phyloP scores from a whole-genome alignment of 192 early-diverging fungal genomes.

The Mortierella antarctica region DNA sequence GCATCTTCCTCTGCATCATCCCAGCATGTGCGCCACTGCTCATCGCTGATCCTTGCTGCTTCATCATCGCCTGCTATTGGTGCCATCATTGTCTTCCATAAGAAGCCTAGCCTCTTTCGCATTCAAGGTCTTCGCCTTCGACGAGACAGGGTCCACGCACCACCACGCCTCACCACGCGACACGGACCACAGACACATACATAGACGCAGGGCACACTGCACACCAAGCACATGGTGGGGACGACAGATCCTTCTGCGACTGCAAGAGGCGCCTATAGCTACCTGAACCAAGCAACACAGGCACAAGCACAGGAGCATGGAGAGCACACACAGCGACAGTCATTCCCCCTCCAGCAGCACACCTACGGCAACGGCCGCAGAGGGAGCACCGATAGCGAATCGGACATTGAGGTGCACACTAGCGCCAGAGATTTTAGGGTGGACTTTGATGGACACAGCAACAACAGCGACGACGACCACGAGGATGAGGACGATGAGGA shows the following conservation, averaged over 20 bases:
- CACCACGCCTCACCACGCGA: too few relatives aligned
- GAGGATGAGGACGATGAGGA: conserved; percentile 22
- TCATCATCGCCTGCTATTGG: too few relatives aligned
- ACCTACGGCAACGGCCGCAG: neutral
- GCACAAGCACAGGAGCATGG: neutral
- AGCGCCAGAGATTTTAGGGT: conserved; percentile 1
- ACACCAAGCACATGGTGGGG: conserved; percentile 7
- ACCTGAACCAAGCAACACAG: neutral
- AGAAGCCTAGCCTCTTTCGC: too few relatives aligned
- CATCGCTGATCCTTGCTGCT: too few relatives aligned
- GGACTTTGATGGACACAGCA: neutral
- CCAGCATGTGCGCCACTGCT: too few relatives aligned
- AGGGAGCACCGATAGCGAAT: neutral
- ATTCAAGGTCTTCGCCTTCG: too few relatives aligned
- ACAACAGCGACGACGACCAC: neutral
- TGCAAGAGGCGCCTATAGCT: conserved; percentile 3
- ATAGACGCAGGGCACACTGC: neutral
- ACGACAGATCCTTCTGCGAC: neutral
- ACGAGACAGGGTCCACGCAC: too few relatives aligned
- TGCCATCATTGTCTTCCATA: too few relatives aligned
- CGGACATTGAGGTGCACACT: neutral
- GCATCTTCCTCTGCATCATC: too few relatives aligned
- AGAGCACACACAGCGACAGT: neutral
- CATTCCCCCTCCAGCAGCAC: conserved; percentile 1
- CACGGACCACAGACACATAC: too few relatives aligned